Conservation (phyloP, 2,329 filamentous ascomycete genomes). For the Westerdykella sp. region DNA sequence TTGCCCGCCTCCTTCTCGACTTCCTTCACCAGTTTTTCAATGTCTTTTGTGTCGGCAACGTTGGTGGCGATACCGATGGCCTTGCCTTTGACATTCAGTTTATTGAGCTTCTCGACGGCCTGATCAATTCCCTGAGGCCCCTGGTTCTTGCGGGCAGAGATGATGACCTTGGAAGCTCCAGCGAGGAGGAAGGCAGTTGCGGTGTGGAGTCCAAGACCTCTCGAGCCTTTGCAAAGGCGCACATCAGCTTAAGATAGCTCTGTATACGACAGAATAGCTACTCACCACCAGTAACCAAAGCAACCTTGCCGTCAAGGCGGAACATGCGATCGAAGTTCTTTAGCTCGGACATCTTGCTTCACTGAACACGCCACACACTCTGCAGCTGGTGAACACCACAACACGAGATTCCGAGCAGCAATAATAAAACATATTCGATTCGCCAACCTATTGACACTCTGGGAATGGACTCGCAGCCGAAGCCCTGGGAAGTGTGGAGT, state of each 20-base stretch:
- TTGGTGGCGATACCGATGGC: constrained; percentile 36
- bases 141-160: constrained; percentile 35
- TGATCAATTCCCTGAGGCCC: constrained; percentile 36
- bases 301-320: constrained; percentile 34
- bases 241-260: constrained; percentile 1
- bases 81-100: constrained; percentile 28
- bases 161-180: constrained; percentile 36
- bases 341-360: constrained; percentile 25
- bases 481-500: constrained; percentile 12
- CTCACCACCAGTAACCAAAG: constrained; percentile 33
- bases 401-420: neutral
- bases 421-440: neutral
- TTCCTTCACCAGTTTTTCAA: constrained; percentile 27
- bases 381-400: neutral
- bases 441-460: neutral
- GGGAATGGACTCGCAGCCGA: constrained; percentile 13
- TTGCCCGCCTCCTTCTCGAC: constrained; percentile 25
- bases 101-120: constrained; percentile 36
- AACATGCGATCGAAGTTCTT: constrained; percentile 32
- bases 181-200: constrained; percentile 38
- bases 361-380: neutral
- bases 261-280: neutral
- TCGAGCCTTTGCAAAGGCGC: constrained; percentile 25
- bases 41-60: constrained; percentile 34
- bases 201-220: constrained; percentile 36